Conservation (phyloP, 1,284 basidiomycete genomes). For the Coniophora puteana region DNA sequence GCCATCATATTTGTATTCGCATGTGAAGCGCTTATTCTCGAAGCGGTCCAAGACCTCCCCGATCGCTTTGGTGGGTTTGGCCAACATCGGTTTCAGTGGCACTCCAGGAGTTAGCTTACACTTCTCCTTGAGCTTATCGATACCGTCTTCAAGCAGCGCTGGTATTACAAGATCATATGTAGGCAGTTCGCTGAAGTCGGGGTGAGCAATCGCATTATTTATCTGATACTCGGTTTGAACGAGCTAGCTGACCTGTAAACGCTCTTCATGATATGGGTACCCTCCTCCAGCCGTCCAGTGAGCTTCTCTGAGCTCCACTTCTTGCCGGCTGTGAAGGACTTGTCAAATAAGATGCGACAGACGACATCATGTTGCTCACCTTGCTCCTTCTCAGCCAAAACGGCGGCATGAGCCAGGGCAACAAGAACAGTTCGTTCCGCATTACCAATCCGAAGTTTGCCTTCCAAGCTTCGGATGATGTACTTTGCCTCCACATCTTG, state of each 20-base stretch:
- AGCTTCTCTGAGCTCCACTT: conserved; percentile 76
- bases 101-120: conserved; percentile 96
- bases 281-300: conserved; percentile 75
- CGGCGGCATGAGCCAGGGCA: conserved; percentile 82
- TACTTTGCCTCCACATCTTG: conserved; percentile 91
- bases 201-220: too few relatives aligned
- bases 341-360: too few relatives aligned
- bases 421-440: conserved; percentile 93
- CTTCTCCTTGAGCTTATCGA: conserved; percentile 63
- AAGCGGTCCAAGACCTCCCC: conserved; percentile 98
- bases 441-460: conserved; percentile 96
- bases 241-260: conserved; percentile 75
- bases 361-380: conserved; percentile 36
- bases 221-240: neutral
- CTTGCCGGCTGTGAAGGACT: conserved; percentile 51
- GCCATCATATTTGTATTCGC: conserved; percentile 99
- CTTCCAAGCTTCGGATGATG: conserved; percentile 93
- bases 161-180: conserved; percentile 95
- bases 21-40: conserved; percentile 94
- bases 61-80: conserved; percentile 99
- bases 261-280: conserved; percentile 77
- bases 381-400: conserved; percentile 71
- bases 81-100: conserved; percentile 98
- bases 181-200: conserved; percentile 78
- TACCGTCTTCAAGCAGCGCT: conserved; percentile 78